Base-by-base conservation (phyloP, 129 eudicot species). In the Cynara cardunculus region DNA sequence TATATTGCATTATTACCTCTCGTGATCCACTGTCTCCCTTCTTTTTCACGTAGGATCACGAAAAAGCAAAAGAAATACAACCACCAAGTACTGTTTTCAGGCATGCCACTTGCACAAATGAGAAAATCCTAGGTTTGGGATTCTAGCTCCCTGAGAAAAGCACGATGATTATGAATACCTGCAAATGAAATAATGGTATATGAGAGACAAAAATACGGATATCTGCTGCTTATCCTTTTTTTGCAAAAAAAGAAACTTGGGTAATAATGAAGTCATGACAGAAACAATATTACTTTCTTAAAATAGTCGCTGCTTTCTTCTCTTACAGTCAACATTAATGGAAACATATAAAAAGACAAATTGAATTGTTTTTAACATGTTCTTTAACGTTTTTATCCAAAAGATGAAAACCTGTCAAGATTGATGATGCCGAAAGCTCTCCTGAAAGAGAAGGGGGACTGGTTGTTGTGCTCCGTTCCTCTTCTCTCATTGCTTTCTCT, bases 61-160 rank as follows among this genome's bases (percentile, higher is more conserved):
- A 61, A 19, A 22, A 9, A 61, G 26, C 68, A 61, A 61, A 61
- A 61, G 26, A 46, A 49, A 61, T 76, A 30, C 26, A 31, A 31
- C 32, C 24, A 76, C 53, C 28, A 31, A 59, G n/a, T 59, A 9
- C 59, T 27, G 46, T 75, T 69, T 75, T 75, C 31, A 27, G 70
- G 69, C n/a, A 5, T 53, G 26, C 78, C 64, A 74, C 44, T 74
- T 74, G 39, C 69, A 27, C 8, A 26, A 67, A 53, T 53, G 69
- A 74, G 78, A 74, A 56, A 73, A 73, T 49, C 18, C 67, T 56
- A 11, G 69, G 69, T 18, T 75, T 21, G 26, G 69, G n/a, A 28
- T 53, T 74, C 25, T 53, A n/a, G 24, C 44, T 10, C 46, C 21
- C 7, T 76, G 80, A 76, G 24, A 30, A 64, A 76, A 16, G 34